Evolutionary conservation across 2,329 filamentous ascomycete genomes (phyloP), one percentile per base, ranked within the genome.

Genomic region (Didymella pomorum): DNA sequence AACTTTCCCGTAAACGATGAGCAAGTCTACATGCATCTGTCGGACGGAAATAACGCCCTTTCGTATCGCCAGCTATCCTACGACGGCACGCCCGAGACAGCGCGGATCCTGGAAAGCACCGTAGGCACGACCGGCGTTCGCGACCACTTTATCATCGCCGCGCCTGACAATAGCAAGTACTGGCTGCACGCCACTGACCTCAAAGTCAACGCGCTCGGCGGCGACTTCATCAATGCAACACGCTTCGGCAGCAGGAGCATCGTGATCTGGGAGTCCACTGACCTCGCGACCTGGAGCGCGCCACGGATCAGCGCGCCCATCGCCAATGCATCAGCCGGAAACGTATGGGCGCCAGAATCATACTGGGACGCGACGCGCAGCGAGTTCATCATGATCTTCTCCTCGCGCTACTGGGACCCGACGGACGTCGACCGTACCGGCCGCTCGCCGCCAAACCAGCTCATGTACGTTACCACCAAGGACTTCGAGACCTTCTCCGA

Each of bases 181-280:
- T 58, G 55, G 55, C 49, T 58, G 2, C 55, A 58, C 20, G 55
- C 49, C 25, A 58, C 55, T 1, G 55, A 58, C 11, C 23, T 58
- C 10, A 58, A 58, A 4, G 55, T 58, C 29, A 58, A 58, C 11
- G 55, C 49, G 4, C 49, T 58, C 4, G 44, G 49, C 6, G 55
- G 55, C 12, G 55, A 58, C 14, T 58, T 58, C 44, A 58, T 52
- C 44, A 58, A 58, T 11, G 49, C 55, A n/a, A 58, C 55, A n/a
- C 55, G 55, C 4, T 58, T 44, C 25, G 55, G 55, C 14, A 58
- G 55, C 29, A 48, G 55, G 23, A 58, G 49, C 29, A 58, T 58
- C 9, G 55, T 58, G 18, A 49, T 53, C 18, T 58, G 55, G 55
- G 55, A 58, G 20, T 58, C 55, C 0, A 53, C 55, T 1, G 49